These are phyloP conservation scores for Henningerozyma blattae DNA, from an alignment of 805 yeast species.

Conservation along the genomic window DNA sequence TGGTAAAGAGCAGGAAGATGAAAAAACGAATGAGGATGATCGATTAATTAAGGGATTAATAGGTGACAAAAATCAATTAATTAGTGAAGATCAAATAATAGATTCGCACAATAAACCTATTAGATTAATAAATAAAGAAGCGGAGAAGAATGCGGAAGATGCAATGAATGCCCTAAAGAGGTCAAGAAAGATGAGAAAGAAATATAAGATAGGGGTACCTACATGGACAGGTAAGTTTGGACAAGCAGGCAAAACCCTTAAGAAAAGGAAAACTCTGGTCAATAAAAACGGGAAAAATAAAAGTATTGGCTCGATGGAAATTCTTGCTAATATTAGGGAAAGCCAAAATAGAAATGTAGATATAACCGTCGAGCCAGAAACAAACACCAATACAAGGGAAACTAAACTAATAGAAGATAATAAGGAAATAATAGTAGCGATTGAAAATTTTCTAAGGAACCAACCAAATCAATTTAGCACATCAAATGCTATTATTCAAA, in stretches of 20 bases:
- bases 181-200: conserved; percentile 34
- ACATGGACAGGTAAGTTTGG: conserved; percentile 97
- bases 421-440: conserved; percentile 7
- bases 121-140: conserved; percentile 41
- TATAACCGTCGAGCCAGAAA: no score
- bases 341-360: no score
- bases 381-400: conserved; percentile 7
- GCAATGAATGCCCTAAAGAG: conserved; percentile 46
- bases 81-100: conserved; percentile 70
- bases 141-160: conserved; percentile 41
- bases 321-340: conserved; percentile 15
- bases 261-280: conserved; percentile 1
- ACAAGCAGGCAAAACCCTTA: conserved; percentile 50
- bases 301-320: conserved; percentile 12
- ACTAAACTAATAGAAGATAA: conserved; percentile 1
- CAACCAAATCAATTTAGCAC: conserved; percentile 31
- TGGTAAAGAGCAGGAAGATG: conserved; percentile 32
- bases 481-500: conserved; percentile 36
- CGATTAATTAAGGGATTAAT: conserved; percentile 67
- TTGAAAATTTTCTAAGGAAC: conserved; percentile 29
- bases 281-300: conserved; percentile 1
- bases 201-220: conserved; percentile 58
- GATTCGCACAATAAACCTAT: conserved; percentile 29
- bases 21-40: conserved; percentile 37
- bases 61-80: conserved; percentile 58